These are phyloP conservation scores for Aspergillus eucalypticola DNA, from an alignment of 2,329 filamentous ascomycete genomes.

Conservation along the genomic window DNA sequence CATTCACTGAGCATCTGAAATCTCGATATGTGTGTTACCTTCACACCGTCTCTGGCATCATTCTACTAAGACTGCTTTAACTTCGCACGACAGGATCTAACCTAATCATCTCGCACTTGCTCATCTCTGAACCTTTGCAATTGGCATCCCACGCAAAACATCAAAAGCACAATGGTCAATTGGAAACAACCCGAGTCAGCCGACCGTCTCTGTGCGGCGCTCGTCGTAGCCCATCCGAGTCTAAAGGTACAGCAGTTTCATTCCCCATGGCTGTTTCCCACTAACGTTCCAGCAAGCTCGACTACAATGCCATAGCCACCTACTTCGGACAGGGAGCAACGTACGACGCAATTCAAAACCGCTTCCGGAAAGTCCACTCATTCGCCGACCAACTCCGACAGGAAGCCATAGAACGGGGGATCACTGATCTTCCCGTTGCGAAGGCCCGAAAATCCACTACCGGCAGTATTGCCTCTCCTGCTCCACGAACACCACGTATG, in stretches of 20 bases:
- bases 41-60: background rate
- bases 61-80: background rate
- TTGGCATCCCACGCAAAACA: background rate
- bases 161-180: constrained; percentile 29
- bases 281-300: constrained; percentile 37
- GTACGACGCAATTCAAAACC: constrained; percentile 51
- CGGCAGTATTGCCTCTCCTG: background rate
- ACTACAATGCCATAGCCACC: constrained; percentile 46
- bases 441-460: background rate
- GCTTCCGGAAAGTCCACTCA: constrained; percentile 49
- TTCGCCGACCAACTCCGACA: constrained; percentile 38
- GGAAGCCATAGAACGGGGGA: constrained; percentile 21
- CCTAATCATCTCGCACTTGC: background rate
- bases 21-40: background rate
- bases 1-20: background rate
- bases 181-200: constrained; percentile 29
- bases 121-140: background rate
- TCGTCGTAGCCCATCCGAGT: constrained; percentile 31
- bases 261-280: background rate
- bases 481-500: constrained; percentile 20
- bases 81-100: background rate
- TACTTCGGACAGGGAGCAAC: constrained; percentile 50
- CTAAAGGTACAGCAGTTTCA: constrained; percentile 22
- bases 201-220: constrained; percentile 28
- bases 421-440: constrained; percentile 11